These are phyloP conservation scores for Colletotrichum sp. DNA, from an alignment of 2,329 filamentous ascomycete species.

Conservation along the genomic window DNA sequence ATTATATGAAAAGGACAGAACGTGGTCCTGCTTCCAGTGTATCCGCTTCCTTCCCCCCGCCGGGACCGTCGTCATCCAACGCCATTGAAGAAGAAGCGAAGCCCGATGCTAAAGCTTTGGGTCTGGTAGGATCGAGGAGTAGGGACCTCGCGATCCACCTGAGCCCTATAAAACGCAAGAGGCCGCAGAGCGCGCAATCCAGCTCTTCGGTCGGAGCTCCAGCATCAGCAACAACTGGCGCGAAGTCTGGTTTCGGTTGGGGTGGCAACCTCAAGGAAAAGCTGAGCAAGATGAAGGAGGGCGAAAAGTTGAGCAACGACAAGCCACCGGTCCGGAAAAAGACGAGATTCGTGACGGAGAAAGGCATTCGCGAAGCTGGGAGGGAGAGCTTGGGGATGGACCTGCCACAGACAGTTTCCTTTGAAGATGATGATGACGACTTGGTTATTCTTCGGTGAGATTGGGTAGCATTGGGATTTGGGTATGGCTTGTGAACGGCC, in stretches of 20 bases:
- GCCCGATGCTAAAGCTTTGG: constrained; percentile 50
- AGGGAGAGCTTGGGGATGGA: constrained; percentile 73
- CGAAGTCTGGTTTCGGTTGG: constrained; percentile 55
- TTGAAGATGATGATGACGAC: constrained; percentile 52
- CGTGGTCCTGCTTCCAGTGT: neutral
- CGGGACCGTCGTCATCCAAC: constrained; percentile 7
- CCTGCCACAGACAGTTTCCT: constrained; percentile 26
- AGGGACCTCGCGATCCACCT: constrained; percentile 55
- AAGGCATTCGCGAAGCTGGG: constrained; percentile 78
- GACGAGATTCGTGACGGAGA: constrained; percentile 80
- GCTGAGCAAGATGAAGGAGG: constrained; percentile 66
- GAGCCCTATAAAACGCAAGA: constrained; percentile 67
- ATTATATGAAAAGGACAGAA: constrained; percentile 65
- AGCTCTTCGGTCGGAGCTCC: constrained; percentile 29
- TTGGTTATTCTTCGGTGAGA: constrained; percentile 45
- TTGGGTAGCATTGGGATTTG: constrained; percentile 1
- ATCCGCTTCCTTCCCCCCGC: neutral
- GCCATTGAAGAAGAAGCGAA: constrained; percentile 32
- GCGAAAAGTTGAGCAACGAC: constrained; percentile 47
- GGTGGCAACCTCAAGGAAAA: constrained; percentile 60
- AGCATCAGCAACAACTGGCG: constrained; percentile 24
- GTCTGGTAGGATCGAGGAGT: constrained; percentile 43
- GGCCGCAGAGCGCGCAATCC: constrained; percentile 54
- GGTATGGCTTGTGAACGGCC: neutral
- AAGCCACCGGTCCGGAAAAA: constrained; percentile 67